Evolutionary conservation across 2,329 filamentous ascomycete genomes (phyloP), one percentile per base, ranked within the genome.

Genomic region (Periconia digitata): DNA sequence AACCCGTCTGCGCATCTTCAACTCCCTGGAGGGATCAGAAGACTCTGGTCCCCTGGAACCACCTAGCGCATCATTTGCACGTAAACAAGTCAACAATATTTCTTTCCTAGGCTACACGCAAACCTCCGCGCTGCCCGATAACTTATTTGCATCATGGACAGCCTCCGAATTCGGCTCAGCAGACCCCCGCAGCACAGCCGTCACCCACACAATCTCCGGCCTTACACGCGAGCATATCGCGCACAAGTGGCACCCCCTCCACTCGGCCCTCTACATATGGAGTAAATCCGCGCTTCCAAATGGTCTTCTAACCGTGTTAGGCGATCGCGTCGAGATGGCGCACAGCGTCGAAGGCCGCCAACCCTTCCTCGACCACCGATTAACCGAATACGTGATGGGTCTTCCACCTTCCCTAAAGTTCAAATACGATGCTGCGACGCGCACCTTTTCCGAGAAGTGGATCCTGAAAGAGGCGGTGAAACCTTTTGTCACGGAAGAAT

Each of bases 401-500:
- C 54, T 74, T 6, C 72, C 72, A 1, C 71, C 71, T 0, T 64
- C 61, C 8, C 49, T 69, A 23, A 74, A 73, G 48, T 63, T 76
- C 16, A 51, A 60, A 8, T 74, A 62, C 51, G 59, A 66, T 29
- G 45, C 56, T 3, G 37, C 46, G 3, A 50, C 51, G 7, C 21
- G 37, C 3, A 16, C 23, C 8, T 55, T 62, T 20, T 56, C 37
- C n/a, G 77, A 81, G 62, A 80, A 82, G 51, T 78, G 75, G 70
- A 74, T 81, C 22, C 70, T 82, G 1, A 73, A 76, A 3, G 75
- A 82, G 54, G 79, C 78, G 0, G 70, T 67, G 17, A 72, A 71
- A 47, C 77, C 78, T 2, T 82, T 75, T 53, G 72, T 82, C 47
- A 79, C 78, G 0, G 64, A 76, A 13, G 79, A 82, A 62, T 58